Conservation (phyloP, 75 land plant species). For the Picea sitchensis region DNA sequence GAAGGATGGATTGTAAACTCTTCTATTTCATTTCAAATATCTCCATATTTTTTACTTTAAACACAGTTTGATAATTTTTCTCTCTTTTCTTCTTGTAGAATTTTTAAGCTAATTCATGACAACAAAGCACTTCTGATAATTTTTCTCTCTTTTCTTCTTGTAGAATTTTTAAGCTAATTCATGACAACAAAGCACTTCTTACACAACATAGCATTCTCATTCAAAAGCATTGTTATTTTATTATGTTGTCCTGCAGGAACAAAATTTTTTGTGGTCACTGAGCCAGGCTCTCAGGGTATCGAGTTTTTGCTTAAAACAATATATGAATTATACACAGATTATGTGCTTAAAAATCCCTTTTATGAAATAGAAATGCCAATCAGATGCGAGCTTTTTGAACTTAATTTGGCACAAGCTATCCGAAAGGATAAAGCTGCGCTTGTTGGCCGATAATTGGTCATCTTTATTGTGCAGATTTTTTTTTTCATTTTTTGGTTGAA, state of each 20-base stretch:
- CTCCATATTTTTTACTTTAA: no score
- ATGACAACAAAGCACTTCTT: neutral
- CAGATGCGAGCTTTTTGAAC: conserved; percentile 83
- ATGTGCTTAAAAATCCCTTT: conserved; percentile 92
- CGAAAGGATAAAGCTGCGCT: conserved; percentile 61
- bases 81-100: neutral
- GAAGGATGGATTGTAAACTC: no score
- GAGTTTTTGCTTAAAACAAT: conserved; percentile 66
- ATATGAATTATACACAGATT: no score
- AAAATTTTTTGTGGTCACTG: conserved; percentile 89
- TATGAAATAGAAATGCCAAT: conserved; percentile 99
- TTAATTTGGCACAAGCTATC: conserved; percentile 62
- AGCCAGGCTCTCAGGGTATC: conserved; percentile 77
- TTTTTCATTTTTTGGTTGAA: no score
- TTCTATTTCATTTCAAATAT: no score
- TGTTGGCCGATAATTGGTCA: conserved; percentile 50
- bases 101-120: neutral
- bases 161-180: neutral
- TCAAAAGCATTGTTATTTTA: neutral
- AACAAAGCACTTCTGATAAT: neutral
- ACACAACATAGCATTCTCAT: neutral
- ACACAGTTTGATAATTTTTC: no score
- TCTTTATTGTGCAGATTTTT: no score
- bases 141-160: no score
- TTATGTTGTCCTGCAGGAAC: conserved; percentile 36